These are phyloP conservation scores for Metschnikowia gelsemii DNA, from an alignment of 805 yeast genomes.

Conservation along the genomic window DNA sequence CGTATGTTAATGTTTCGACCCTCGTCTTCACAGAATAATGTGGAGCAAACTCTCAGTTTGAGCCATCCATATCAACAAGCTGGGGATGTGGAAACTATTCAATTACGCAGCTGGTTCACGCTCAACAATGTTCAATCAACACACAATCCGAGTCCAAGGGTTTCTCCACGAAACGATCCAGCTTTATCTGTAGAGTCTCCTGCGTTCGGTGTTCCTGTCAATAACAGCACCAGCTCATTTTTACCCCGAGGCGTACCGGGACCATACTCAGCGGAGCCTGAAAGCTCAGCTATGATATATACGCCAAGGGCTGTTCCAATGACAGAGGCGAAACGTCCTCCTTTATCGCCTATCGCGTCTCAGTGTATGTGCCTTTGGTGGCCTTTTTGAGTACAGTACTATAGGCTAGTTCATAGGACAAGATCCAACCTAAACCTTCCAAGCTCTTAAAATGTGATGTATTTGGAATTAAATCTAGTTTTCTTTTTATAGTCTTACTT, in stretches of 20 bases:
- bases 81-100: slow-evolving; percentile 5
- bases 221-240: slow-evolving; percentile 16
- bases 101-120: slow-evolving; percentile 9
- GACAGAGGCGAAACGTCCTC: slow-evolving; percentile 10
- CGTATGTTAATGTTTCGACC: slow-evolving; percentile 20
- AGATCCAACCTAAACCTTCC: too few species aligned
- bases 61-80: slow-evolving; percentile 19
- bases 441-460: not conserved
- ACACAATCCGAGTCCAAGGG: not conserved
- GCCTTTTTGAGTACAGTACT: slow-evolving; percentile 10
- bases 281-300: slow-evolving; percentile 10
- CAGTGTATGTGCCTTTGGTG: slow-evolving; percentile 11
- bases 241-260: slow-evolving; percentile 13
- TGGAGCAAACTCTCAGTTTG: slow-evolving; percentile 14
- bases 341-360: slow-evolving; percentile 4
- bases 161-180: slow-evolving; percentile 1
- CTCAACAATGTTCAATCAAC: slow-evolving; percentile 1
- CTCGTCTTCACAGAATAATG: slow-evolving; percentile 18
- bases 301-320: slow-evolving; percentile 17
- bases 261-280: slow-evolving; percentile 9
- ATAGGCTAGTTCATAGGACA: too few species aligned
- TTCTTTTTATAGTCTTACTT: slow-evolving; percentile 1
- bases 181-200: slow-evolving; percentile 1
- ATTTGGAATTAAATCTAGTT: slow-evolving; percentile 9
- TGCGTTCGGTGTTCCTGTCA: slow-evolving; percentile 3